phyloP scores from a whole-genome alignment of 768 basidiomycete genomes.

The Daedaleopsis nitida region DNA sequence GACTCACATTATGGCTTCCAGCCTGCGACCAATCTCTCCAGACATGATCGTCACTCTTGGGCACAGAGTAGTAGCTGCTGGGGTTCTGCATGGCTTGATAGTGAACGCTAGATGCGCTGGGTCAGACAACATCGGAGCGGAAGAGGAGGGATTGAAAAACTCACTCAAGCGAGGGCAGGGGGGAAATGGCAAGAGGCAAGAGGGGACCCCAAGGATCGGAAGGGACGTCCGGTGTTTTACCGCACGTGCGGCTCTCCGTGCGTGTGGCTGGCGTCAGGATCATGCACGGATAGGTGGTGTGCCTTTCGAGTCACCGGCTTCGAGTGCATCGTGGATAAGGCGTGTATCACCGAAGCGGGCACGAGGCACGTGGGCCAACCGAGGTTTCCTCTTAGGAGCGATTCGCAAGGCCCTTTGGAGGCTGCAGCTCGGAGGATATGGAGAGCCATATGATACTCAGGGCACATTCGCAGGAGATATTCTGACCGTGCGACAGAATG shows the following conservation, averaged over 20 bases:
- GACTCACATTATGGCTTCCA: constrained; percentile 24
- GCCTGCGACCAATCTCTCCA: constrained; percentile 28
- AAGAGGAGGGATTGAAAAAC: constrained; percentile 6
- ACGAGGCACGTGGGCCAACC: constrained; percentile 19
- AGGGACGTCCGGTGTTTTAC: constrained; percentile 12
- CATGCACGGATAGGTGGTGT: constrained; percentile 17
- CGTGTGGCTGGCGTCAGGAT: constrained; percentile 23
- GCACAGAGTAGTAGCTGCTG: constrained; percentile 23
- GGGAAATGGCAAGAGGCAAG: constrained; percentile 24
- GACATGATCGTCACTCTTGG: constrained; percentile 21
- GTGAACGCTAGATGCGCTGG: constrained; percentile 2
- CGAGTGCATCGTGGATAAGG: constrained; percentile 23
- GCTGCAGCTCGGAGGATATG: constrained; percentile 9
- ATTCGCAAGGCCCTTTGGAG: constrained; percentile 8
- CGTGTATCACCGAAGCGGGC: constrained; percentile 27
- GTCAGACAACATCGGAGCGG: constrained; percentile 5
- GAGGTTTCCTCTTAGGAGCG: constrained; percentile 14
- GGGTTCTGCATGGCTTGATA: constrained; percentile 25
- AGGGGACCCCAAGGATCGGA: constrained; percentile 17
- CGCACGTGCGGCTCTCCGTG: constrained; percentile 22
- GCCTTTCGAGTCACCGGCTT: constrained; percentile 16
- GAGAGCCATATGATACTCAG: neutral
- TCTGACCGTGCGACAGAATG: neutral
- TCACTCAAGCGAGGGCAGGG: constrained; percentile 20
- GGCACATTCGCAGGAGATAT: constrained; percentile 2